Conservation (phyloP, 164 flowering plant genomes). For the Vitis riparia region DNA sequence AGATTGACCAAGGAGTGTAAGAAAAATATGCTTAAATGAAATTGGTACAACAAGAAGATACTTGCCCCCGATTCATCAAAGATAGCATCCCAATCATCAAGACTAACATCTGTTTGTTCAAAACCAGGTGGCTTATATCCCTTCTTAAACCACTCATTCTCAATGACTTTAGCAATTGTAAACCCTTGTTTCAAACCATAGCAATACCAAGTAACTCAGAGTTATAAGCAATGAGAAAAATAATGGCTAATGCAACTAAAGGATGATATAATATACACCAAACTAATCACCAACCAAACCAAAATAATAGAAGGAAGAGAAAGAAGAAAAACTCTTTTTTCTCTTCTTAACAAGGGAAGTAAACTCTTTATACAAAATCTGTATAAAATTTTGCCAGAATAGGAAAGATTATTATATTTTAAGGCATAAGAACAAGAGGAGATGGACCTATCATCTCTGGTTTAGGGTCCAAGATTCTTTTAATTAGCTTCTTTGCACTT, state of each 20-base stretch:
- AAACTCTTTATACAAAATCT: no score
- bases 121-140: slow-evolving; percentile 82
- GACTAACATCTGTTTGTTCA: slow-evolving; percentile 59
- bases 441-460: slow-evolving; percentile 56
- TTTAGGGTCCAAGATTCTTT: slow-evolving; percentile 85
- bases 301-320: neutral
- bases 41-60: slow-evolving; percentile 1
- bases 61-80: slow-evolving; percentile 70
- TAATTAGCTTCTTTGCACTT: slow-evolving; percentile 85
- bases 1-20: neutral
- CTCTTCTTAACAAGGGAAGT: no score
- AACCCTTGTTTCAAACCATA: slow-evolving; percentile 60
- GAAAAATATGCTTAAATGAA: neutral
- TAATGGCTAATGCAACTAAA: neutral
- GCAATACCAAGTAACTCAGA: slow-evolving; percentile 1
- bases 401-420: neutral
- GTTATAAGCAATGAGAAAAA: slow-evolving; percentile 1
- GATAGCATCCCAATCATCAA: slow-evolving; percentile 77
- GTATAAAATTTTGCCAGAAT: neutral
- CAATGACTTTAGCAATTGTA: slow-evolving; percentile 73
- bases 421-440: neutral
- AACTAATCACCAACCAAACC: neutral
- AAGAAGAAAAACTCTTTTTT: no score
- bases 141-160: slow-evolving; percentile 99
- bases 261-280: no score